Percentiles rank a stretch among this genome's conserved stretches.
phyloP scores from a whole-genome alignment of 306 rosid species.

The Casuarina cunninghamiana region DNA sequence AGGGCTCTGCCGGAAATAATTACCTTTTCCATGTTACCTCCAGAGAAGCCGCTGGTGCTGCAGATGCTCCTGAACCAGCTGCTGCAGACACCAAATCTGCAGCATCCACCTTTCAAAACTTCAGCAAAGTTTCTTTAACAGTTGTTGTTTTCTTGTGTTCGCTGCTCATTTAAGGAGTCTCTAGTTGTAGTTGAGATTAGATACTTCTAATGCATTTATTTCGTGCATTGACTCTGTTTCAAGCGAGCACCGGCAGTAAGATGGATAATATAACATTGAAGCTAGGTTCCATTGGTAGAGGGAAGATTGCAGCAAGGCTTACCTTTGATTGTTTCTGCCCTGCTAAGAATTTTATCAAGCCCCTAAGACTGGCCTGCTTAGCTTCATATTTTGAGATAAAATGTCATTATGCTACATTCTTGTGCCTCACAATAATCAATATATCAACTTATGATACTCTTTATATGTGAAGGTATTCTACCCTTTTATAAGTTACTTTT shows the following conservation, averaged over 20 bases:
- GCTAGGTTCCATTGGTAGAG: background rate
- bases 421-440: no score
- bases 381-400: background rate
- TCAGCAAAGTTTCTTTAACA: conserved; percentile 17
- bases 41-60: no score
- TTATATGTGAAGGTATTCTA: no score
- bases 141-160: conserved; percentile 25
- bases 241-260: background rate
- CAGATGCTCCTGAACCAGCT: background rate
- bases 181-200: background rate
- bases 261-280: background rate
- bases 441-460: background rate
- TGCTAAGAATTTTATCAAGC: background rate
- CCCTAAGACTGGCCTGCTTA: background rate
- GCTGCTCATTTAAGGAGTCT: conserved; percentile 10
- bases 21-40: conserved; percentile 24
- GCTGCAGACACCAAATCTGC: background rate
- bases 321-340: background rate
- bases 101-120: conserved; percentile 8
- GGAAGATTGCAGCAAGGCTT: background rate
- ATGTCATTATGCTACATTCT: background rate
- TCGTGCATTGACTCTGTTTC: background rate
- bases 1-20: conserved; percentile 28
- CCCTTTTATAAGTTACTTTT: no score
- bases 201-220: background rate